Evolutionary conservation across 805 yeast species (phyloP).

Genomic region (Blastobotrys parvus): DNA sequence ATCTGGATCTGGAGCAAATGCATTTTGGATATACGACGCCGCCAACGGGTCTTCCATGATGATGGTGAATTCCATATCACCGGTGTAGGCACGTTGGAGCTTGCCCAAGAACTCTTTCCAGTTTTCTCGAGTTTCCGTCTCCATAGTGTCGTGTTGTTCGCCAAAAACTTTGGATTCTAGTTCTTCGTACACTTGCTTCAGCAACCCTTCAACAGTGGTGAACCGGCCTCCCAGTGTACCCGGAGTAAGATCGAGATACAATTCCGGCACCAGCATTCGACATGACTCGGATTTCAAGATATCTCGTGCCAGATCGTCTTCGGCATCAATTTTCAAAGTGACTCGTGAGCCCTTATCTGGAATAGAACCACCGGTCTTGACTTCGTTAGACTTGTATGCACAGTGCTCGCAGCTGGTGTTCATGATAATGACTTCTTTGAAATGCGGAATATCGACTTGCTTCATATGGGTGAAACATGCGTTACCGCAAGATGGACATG

Average conservation of each 20-base stretch:
- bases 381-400: conserved; percentile 95
- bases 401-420: conserved; percentile 86
- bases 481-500: conserved; percentile 82
- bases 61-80: conserved; percentile 74
- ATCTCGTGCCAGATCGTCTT: conserved; percentile 91
- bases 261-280: conserved; percentile 76
- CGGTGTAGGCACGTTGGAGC: conserved; percentile 71
- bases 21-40: conserved; percentile 90
- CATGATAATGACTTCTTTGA: conserved; percentile 95
- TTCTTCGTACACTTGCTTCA: conserved; percentile 84
- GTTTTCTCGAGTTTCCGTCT: conserved; percentile 58
- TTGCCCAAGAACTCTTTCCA: conserved; percentile 76
- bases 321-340: conserved; percentile 68
- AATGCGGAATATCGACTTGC: conserved; percentile 92
- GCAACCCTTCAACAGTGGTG: conserved; percentile 91
- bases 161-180: conserved; percentile 76
- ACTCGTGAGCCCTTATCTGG: conserved; percentile 78
- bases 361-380: conserved; percentile 95
- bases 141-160: conserved; percentile 89
- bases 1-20: conserved; percentile 97
- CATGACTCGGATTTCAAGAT: conserved; percentile 92
- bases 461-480: conserved; percentile 94
- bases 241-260: conserved; percentile 81
- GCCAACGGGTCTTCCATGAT: conserved; percentile 93
- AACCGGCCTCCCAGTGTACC: conserved; percentile 98